phyloP scores from a whole-genome alignment of 2,329 filamentous ascomycete species.

The Arthrobotrys megalospora region DNA sequence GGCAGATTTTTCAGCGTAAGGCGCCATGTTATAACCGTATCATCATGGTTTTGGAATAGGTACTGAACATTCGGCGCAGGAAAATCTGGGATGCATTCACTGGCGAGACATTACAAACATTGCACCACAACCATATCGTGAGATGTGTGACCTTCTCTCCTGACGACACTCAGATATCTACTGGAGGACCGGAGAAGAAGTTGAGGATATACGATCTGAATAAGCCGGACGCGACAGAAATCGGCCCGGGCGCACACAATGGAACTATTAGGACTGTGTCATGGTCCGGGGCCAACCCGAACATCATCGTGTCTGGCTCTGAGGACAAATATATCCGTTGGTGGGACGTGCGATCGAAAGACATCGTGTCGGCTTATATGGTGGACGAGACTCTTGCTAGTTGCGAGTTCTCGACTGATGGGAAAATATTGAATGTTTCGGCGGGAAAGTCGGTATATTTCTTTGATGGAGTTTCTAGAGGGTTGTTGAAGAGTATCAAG shows the following conservation, averaged over 20 bases:
- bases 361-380: conserved; percentile 81
- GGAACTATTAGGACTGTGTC: conserved; percentile 96
- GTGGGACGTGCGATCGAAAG: conserved; percentile 87
- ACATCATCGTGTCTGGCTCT: conserved; percentile 89
- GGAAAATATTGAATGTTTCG: conserved; percentile 85
- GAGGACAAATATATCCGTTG: conserved; percentile 92
- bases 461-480: conserved; percentile 71
- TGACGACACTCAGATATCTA: conserved; percentile 87
- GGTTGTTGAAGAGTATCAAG: conserved; percentile 82
- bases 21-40: not conserved
- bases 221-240: conserved; percentile 80
- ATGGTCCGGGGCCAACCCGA: conserved; percentile 83
- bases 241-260: conserved; percentile 85
- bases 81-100: conserved; percentile 98
- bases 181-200: conserved; percentile 96
- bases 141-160: conserved; percentile 91
- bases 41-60: not conserved
- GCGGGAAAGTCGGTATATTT: conserved; percentile 96
- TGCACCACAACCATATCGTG: conserved; percentile 95
- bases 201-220: conserved; percentile 90
- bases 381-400: conserved; percentile 90
- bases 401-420: conserved; percentile 83
- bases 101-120: conserved; percentile 86
- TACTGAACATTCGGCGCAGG: conserved; percentile 70
- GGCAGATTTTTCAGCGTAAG: conserved; percentile 93